Evolutionary conservation across 768 basidiomycete species (phyloP).

Genomic region (Trametes coccinea): DNA sequence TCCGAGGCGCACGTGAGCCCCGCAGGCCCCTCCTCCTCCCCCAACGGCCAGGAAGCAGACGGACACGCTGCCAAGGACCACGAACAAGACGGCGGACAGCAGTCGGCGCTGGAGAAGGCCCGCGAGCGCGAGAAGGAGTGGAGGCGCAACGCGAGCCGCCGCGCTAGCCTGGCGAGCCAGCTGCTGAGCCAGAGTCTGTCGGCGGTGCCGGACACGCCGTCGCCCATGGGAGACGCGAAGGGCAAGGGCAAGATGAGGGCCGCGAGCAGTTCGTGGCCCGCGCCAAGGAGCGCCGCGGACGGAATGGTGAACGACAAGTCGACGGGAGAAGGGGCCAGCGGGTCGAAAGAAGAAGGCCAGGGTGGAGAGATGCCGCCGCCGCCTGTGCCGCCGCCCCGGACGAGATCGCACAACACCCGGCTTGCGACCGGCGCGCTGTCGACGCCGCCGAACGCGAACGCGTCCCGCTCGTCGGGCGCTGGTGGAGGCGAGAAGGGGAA

Average conservation of each 20-base stretch:
- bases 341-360: not conserved
- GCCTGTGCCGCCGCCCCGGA: not conserved
- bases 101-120: not conserved
- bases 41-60: too few species aligned
- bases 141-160: slow-evolving; percentile 45
- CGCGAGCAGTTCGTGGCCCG: slow-evolving; percentile 19
- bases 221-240: slow-evolving; percentile 14
- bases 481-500: slow-evolving; percentile 24
- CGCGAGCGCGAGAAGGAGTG: slow-evolving; percentile 23
- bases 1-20: not conserved
- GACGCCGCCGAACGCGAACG: slow-evolving; percentile 6
- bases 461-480: not conserved
- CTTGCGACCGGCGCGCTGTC: slow-evolving; percentile 20
- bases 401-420: slow-evolving; percentile 12
- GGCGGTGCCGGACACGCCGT: slow-evolving; percentile 44
- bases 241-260: slow-evolving; percentile 24
- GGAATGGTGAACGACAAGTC: not conserved
- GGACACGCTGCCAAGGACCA: too few species aligned
- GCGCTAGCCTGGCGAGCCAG: slow-evolving; percentile 60
- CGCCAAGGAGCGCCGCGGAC: not conserved
- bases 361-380: not conserved
- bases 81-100: slow-evolving; percentile 10
- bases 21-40: not conserved
- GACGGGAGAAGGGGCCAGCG: not conserved
- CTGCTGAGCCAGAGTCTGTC: slow-evolving; percentile 64